phyloP scores from a whole-genome alignment of 495 filamentous ascomycete species.

The Podospora conica region DNA sequence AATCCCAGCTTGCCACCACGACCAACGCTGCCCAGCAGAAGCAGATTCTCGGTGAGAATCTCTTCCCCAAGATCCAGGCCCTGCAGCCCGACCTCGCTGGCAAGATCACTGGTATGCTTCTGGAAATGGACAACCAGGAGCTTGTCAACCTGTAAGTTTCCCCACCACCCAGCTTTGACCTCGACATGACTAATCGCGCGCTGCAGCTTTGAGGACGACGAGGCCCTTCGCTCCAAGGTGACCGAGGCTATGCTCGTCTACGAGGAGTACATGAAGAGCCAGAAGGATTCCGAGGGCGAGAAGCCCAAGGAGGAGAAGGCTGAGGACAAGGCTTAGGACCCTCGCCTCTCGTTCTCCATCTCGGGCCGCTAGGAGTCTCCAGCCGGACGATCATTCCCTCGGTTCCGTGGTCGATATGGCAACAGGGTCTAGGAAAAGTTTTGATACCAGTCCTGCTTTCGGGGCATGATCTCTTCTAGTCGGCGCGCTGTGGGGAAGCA shows the following conservation, averaged over 20 bases:
- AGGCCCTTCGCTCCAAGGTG: slow-evolving; percentile 86
- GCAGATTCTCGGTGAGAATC: slow-evolving; percentile 92
- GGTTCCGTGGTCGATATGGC: slow-evolving; percentile 32
- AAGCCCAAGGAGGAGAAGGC: slow-evolving; percentile 51
- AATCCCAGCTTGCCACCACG: slow-evolving; percentile 43
- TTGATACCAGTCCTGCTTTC: slow-evolving; percentile 36
- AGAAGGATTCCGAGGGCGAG: slow-evolving; percentile 37
- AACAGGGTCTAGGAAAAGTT: slow-evolving; percentile 44
- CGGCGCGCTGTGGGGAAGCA: slow-evolving; percentile 10
- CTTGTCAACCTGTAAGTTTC: slow-evolving; percentile 86
- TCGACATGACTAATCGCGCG: slow-evolving; percentile 22
- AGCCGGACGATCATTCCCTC: slow-evolving; percentile 19
- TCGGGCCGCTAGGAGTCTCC: slow-evolving; percentile 10
- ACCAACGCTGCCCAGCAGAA: slow-evolving; percentile 74
- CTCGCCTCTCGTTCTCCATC: slow-evolving; percentile 1
- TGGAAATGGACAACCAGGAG: slow-evolving; percentile 98
- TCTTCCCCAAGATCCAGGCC: slow-evolving; percentile 95
- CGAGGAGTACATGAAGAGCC: slow-evolving; percentile 94
- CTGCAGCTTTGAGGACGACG: slow-evolving; percentile 78
- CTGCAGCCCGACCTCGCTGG: slow-evolving; percentile 92
- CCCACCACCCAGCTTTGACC: background rate
- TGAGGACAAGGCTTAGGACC: slow-evolving; percentile 50
- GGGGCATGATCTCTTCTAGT: slow-evolving; percentile 32
- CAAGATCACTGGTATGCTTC: slow-evolving; percentile 99
- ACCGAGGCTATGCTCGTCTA: slow-evolving; percentile 95